Conservation (phyloP, 495 filamentous ascomycete species). For the Trichoderma parareesei region DNA sequence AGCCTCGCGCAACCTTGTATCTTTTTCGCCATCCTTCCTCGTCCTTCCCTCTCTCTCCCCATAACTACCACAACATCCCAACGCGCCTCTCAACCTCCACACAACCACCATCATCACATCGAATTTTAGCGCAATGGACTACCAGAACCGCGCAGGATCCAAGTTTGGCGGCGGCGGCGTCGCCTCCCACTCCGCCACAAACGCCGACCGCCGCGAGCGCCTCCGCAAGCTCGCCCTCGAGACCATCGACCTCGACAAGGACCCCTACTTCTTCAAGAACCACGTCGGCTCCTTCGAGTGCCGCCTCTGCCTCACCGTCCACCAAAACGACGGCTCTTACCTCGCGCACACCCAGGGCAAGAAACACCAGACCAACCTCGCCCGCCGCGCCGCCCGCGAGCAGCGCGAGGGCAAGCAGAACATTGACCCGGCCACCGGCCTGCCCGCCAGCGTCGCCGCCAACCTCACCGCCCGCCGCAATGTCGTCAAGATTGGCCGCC, state of each 20-base stretch:
- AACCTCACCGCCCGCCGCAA: conserved; percentile 61
- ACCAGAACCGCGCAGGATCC: conserved; percentile 89
- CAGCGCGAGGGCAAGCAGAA: conserved; percentile 71
- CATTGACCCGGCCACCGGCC: conserved; percentile 65
- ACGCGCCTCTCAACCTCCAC: not conserved
- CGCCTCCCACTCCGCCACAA: conserved; percentile 84
- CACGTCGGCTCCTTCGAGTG: conserved; percentile 98
- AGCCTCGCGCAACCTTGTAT: conserved; percentile 2
- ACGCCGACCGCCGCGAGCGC: conserved; percentile 93
- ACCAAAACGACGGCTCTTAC: conserved; percentile 99
- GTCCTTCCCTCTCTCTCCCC: not conserved
- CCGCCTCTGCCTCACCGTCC: conserved; percentile 94
- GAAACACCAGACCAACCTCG: conserved; percentile 99
- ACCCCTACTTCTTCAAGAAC: conserved; percentile 99
- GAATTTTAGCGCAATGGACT: conserved; percentile 38
- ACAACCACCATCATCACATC: not conserved
- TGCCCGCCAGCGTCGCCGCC: conserved; percentile 64
- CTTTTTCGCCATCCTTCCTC: not conserved
- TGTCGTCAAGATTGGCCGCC: conserved; percentile 92
- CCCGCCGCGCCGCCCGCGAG: conserved; percentile 86
- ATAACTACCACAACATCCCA: not conserved
- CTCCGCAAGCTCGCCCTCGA: conserved; percentile 97
- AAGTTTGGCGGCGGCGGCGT: conserved; percentile 98
- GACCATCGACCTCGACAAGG: conserved; percentile 97
- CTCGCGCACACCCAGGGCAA: conserved; percentile 97